Conservation (phyloP, 352 stramenopile species). For the Globisporangium barbulae region DNA sequence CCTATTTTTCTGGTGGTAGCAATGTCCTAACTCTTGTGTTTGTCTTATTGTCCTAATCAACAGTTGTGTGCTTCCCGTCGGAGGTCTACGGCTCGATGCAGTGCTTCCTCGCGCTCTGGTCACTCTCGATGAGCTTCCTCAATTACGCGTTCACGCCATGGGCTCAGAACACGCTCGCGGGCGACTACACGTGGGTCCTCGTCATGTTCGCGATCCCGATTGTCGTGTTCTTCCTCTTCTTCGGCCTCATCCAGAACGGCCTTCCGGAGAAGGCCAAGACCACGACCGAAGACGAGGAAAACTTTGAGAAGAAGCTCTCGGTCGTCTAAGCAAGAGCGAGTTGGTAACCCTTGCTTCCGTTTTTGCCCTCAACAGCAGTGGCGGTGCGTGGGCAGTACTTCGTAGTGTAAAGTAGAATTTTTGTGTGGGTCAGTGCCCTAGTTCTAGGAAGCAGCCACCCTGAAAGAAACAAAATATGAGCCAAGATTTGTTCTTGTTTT, state of each 20-base stretch:
- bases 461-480: too few relatives aligned
- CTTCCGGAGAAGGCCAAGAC: constrained; percentile 2
- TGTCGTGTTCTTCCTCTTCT: constrained; percentile 26
- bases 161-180: constrained; percentile 28
- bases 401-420: constrained; percentile 3
- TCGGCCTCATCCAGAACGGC: constrained; percentile 21
- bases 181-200: constrained; percentile 30
- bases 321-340: constrained; percentile 9
- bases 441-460: background rate
- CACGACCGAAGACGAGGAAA: constrained; percentile 5
- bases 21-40: background rate
- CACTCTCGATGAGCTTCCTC: constrained; percentile 31
- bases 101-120: constrained; percentile 28
- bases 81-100: constrained; percentile 38
- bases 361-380: background rate
- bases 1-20: too few relatives aligned
- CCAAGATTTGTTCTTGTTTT: too few relatives aligned
- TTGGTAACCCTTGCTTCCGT: background rate
- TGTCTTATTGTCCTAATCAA: constrained; percentile 2
- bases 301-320: constrained; percentile 16
- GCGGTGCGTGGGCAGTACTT: background rate
- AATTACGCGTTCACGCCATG: constrained; percentile 39
- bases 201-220: constrained; percentile 32
- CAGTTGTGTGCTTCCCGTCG: constrained; percentile 29
- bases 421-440: background rate